Percentiles rank a stretch among this genome's conserved stretches.
These are phyloP conservation scores for Hypoxylon sp. DNA, from an alignment of 2,329 filamentous ascomycete species.

Conservation along the genomic window DNA sequence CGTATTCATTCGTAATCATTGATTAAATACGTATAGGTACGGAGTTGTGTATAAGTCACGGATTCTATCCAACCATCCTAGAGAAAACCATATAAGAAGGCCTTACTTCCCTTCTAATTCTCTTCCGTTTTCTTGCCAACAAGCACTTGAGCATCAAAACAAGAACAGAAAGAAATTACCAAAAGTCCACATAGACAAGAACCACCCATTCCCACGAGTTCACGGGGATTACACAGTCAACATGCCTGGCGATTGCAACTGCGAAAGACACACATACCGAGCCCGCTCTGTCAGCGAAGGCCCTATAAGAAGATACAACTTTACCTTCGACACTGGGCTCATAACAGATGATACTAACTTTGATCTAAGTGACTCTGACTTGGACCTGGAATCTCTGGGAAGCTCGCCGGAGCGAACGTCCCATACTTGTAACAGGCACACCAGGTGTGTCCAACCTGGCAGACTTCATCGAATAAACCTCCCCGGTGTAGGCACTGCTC, in stretches of 20 bases:
- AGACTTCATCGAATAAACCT: conserved; percentile 1
- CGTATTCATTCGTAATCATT: not conserved
- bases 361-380: not conserved
- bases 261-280: not conserved
- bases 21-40: not conserved
- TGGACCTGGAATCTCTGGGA: not conserved
- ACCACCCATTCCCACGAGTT: not conserved
- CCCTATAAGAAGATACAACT: not conserved
- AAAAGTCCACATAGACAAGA: not conserved
- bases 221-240: not conserved
- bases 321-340: not conserved
- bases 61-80: not conserved
- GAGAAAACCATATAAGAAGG: not conserved
- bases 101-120: not conserved
- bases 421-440: not conserved
- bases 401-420: not conserved
- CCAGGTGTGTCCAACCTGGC: not conserved
- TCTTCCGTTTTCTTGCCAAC: not conserved
- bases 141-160: not conserved
- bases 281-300: not conserved
- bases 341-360: not conserved
- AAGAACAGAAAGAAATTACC: not conserved
- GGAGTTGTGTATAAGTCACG: not conserved
- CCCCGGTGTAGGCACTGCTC: not conserved
- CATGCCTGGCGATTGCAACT: not conserved